Evolutionary conservation across 2,329 filamentous ascomycete species (phyloP), one percentile per base, ranked within the genome.

Genomic region (Alternaria alternata): DNA sequence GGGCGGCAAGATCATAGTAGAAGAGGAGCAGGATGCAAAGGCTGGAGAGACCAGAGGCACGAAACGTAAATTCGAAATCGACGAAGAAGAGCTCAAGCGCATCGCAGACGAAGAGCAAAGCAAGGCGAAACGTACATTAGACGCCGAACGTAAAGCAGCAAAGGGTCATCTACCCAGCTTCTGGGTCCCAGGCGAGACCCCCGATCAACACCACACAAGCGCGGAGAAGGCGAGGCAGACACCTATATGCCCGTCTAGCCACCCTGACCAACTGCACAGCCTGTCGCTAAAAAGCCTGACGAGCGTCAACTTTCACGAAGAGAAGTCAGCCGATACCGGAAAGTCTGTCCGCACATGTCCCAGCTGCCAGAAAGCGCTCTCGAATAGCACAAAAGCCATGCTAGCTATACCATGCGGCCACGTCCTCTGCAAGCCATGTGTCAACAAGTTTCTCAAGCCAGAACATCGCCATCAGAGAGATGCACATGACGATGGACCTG

Each of bases 351-450:
- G 86, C 38, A 85, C 90, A 51, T 99, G 94, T 77, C 95, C 95
- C 0, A 90, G 91, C 46, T 99, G 94, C 80, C 88, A 91, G 66
- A 97, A 96, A 79, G 85, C 83, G 1, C 84, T 98, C 12, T 91
- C 87, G 47, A 98, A 98, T 75, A 86, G 91, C 3, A 91, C 91
- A 4, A 92, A 91, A 74, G 92, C 94, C 0, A 87, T 94, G 76
- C 83, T 97, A 52, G 89, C 92, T 2, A 94, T 92, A 75, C 91
- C 92, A 0, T 99, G 94, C 72, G 94, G 94, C 0, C 94, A 99
- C 75, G 93, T 98, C 1, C 80, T 97, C 22, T 99, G 94, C 79
- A 90, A 91, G 70, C 89, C 86, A 39, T 97, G 94, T 73, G 90
- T 94, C 16, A 86, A 89, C 55, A 91, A 93, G 73, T 96, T 98